phyloP scores from a whole-genome alignment of 768 basidiomycete genomes.

The Terana coerulea region DNA sequence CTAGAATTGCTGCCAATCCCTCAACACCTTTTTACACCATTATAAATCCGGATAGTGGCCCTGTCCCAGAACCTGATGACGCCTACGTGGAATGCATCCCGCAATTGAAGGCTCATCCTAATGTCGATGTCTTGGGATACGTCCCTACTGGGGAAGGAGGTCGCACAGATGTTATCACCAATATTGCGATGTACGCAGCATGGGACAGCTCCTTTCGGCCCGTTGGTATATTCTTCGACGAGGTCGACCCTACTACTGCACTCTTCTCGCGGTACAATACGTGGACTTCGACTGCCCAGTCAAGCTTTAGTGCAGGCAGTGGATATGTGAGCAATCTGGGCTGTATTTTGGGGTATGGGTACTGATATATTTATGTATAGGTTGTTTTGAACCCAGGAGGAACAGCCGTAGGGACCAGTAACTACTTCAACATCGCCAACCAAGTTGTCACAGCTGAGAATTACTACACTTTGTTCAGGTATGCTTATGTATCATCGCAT shows the following conservation, averaged over 20 bases:
- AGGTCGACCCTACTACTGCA: slow-evolving; percentile 20
- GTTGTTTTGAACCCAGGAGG: slow-evolving; percentile 27
- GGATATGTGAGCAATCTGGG: slow-evolving; percentile 20
- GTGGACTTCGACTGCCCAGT: slow-evolving; percentile 18
- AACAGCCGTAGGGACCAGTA: slow-evolving; percentile 9
- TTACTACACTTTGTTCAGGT: slow-evolving; percentile 28
- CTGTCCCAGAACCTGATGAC: slow-evolving; percentile 26
- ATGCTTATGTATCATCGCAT: not conserved
- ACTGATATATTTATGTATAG: too few species aligned
- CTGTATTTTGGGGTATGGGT: too few species aligned
- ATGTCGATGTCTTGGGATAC: slow-evolving; percentile 32
- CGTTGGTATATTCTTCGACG: slow-evolving; percentile 37
- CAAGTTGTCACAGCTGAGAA: slow-evolving; percentile 29
- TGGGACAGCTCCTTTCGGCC: slow-evolving; percentile 29
- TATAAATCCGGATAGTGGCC: slow-evolving; percentile 31
- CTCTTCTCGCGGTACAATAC: slow-evolving; percentile 23
- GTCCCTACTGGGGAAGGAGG: slow-evolving; percentile 26
- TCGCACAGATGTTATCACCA: slow-evolving; percentile 25
- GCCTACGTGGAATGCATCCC: slow-evolving; percentile 29
- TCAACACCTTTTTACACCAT: slow-evolving; percentile 28
- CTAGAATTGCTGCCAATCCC: slow-evolving; percentile 27
- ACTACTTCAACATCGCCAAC: slow-evolving; percentile 29
- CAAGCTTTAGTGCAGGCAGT: slow-evolving; percentile 16
- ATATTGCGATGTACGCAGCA: slow-evolving; percentile 28
- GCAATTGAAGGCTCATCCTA: slow-evolving; percentile 19